These are phyloP conservation scores for Nemania sp. DNA, from an alignment of 2,329 filamentous ascomycete genomes.

Conservation along the genomic window DNA sequence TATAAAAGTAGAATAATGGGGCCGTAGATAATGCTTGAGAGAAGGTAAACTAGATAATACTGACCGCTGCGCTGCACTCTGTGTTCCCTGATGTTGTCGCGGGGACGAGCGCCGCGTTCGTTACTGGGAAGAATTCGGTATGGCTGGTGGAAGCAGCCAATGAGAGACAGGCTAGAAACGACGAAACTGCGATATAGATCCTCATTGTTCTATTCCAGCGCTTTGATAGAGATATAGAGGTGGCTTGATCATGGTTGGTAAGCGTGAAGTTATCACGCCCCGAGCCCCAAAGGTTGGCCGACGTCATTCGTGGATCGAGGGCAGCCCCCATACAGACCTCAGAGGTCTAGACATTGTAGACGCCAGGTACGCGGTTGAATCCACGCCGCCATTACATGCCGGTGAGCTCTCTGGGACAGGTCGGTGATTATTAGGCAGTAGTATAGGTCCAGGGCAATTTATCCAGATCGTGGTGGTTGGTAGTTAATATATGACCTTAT, in stretches of 20 bases:
- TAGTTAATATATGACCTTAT: slow-evolving; percentile 5
- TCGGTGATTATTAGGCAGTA: background rate
- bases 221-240: background rate
- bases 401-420: background rate
- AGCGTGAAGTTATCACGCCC: background rate
- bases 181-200: background rate
- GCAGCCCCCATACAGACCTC: background rate
- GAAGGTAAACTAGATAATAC: background rate
- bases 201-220: background rate
- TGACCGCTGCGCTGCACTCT: slow-evolving; percentile 27
- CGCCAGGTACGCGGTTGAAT: background rate
- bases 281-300: background rate
- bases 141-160: background rate
- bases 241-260: background rate
- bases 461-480: slow-evolving; percentile 22
- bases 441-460: slow-evolving; percentile 25
- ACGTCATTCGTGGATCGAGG: slow-evolving; percentile 1
- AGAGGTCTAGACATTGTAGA: background rate
- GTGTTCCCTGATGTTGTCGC: slow-evolving; percentile 17
- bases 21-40: background rate
- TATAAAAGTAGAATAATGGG: too few species aligned
- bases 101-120: slow-evolving; percentile 8
- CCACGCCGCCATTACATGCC: background rate
- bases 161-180: background rate
- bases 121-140: background rate